Base-by-base conservation (phyloP, 192 early-diverging fungal genomes). In the Pilobolus umbonatus region DNA sequence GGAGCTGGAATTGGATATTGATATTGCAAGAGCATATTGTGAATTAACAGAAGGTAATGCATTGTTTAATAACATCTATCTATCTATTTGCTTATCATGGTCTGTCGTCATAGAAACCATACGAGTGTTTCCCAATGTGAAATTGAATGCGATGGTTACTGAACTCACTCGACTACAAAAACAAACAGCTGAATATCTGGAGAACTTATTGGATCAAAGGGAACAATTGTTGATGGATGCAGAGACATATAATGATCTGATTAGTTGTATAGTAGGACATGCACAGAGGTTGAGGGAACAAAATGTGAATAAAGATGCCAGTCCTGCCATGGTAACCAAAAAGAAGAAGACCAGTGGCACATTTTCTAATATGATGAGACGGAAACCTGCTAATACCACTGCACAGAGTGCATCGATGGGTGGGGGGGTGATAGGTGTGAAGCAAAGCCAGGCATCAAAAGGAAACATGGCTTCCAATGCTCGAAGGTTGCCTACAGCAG, bases 221-320 rank as follows among this genome's bases (percentile, higher is more conserved):
- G 81, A 83, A 44, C 76, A 80, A 38, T 63, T 80, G 44, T 71
- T 78, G 45, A 83, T 83, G 81, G 81, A 83, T 50, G 76, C 78
- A 19, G 81, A 83, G 45, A 78, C 76, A 9, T 83, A 80, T 56
- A 83, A 83, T 35, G 75, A 80, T 47, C 63, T 83, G 65, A 83
- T 83, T 39, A 75, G 68, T 26, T 80, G 78, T 12, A 65, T 83
- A 17, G 78, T 83, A 7, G 81, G 78, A 15, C 76, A 80, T 35
- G 81, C 81, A 1, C 78, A 80, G 43, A 62, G 55, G n/a, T 17
- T 71, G 29, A 55, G 66, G 9, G 66, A 68, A 14, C 67, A 69
- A 9, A 48, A 40, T 42, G 55, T 39, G 17, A 49, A 22, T 11
- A 69, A 69, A 19, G 67, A 69, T 54, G 61, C 50, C 21, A 69